Evolutionary conservation across 768 basidiomycete genomes (phyloP), one percentile per base, ranked within the genome.

Genomic region (Naganishia friedmannii): DNA sequence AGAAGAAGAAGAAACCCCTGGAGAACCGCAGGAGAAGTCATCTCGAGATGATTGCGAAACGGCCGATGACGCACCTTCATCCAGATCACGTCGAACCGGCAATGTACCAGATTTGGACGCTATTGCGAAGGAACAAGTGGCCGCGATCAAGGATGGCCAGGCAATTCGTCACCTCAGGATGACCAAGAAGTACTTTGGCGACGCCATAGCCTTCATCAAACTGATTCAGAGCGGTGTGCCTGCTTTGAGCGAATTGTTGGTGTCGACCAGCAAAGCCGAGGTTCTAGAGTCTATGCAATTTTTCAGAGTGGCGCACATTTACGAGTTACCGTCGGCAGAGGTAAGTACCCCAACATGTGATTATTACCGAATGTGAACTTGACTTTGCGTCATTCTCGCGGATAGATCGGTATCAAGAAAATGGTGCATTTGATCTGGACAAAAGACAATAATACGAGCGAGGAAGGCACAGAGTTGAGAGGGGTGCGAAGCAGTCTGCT

Each of bases 371-470:
- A 46, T 8, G 26, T 48, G 46, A 28, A 17, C 23, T n/a, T 65
- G 39, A 12, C 37, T 15, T 67, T 54, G 54, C 8, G 56, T 1
- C 10, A 29, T 23, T 31, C 2, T 26, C 15, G 13, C 9, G 12
- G 2, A 17, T 73, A 95, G 92, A 81, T 82, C 17, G 96, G 96
- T 0, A 89, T 99, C 77, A 93, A 90, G 83, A 92, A 89, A 76
- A 97, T 98, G 95, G 79, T 99, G 17, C 96, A 98, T 79, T 84
- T 99, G 29, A 91, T 99, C 74, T 98, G 96, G 96, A 86, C 87
- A 31, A 98, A 98, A 78, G 95, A 99, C 77, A 92, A 92, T 76
- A 89, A 83, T 63, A 87, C 90, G n/a, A 87, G 87, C n/a, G 87
- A 88, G 73, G 88, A 89, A 58, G 87, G 86, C 28, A 86, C 86